Percentiles rank a stretch among this genome's conserved stretches.
phyloP scores from a whole-genome alignment of 768 basidiomycete species.

The Kwoniella sp. region DNA sequence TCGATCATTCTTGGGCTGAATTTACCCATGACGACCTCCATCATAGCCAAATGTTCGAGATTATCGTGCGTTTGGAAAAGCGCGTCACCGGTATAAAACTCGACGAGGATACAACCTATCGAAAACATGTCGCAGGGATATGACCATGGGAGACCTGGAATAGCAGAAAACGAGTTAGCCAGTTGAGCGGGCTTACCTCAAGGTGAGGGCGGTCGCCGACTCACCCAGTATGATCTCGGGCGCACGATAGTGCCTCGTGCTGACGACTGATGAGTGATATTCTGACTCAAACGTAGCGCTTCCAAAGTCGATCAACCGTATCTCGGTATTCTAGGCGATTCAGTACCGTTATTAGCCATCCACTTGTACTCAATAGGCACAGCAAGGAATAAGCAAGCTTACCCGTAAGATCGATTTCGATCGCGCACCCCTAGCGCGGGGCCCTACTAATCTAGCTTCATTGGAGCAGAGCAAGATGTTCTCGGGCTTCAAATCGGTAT shows the following conservation, averaged over 20 bases:
- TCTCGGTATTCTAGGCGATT: constrained; percentile 69
- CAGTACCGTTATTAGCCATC: background rate
- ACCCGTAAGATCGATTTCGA: constrained; percentile 70
- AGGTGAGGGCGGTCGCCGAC: constrained; percentile 29
- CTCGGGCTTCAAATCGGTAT: constrained; percentile 98
- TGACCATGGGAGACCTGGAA: constrained; percentile 90
- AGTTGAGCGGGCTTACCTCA: background rate
- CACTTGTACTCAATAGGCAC: constrained; percentile 3
- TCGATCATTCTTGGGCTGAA: constrained; percentile 81
- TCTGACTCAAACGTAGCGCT: constrained; percentile 97
- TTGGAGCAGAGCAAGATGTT: constrained; percentile 93
- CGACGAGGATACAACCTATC: constrained; percentile 95
- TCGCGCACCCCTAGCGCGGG: constrained; percentile 61
- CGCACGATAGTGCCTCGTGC: constrained; percentile 95
- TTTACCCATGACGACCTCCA: constrained; percentile 99
- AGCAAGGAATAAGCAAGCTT: background rate
- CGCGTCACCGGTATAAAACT: constrained; percentile 95
- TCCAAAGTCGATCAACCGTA: constrained; percentile 96
- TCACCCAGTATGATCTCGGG: constrained; percentile 97
- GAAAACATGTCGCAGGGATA: constrained; percentile 99
- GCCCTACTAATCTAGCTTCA: constrained; percentile 60
- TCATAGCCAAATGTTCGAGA: constrained; percentile 98
- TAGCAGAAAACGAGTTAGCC: background rate
- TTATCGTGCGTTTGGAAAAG: constrained; percentile 99
- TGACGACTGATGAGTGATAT: constrained; percentile 97